phyloP scores from a whole-genome alignment of 106 monocot genomes.

The Xerophyta viscosa region DNA sequence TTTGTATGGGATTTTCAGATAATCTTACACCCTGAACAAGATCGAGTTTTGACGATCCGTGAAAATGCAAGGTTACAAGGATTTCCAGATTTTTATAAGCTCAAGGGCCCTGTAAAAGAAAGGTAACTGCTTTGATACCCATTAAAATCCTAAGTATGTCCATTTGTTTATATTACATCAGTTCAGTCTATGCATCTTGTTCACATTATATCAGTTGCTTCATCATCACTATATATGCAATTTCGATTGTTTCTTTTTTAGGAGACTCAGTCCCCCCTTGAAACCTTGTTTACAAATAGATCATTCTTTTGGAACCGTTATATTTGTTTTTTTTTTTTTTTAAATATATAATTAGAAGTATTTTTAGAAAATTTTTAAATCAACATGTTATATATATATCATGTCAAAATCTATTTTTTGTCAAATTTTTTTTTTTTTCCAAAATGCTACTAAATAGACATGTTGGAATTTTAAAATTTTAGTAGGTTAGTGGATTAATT shows the following conservation, averaged over 20 bases:
- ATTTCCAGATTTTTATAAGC: constrained; percentile 74
- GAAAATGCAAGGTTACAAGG: constrained; percentile 96
- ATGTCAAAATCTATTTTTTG: no score
- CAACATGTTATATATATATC: neutral
- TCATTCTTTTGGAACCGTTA: no score
- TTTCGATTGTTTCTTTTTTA: no score
- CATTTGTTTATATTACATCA: neutral
- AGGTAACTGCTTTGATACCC: constrained; percentile 22
- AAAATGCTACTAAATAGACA: no score
- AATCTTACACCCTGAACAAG: constrained; percentile 74
- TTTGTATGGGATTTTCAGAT: constrained; percentile 10
- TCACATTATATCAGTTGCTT: neutral
- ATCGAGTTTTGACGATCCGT: constrained; percentile 61
- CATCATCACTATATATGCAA: neutral
- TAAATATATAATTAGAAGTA: neutral
- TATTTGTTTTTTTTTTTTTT: neutral
- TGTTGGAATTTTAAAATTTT: no score
- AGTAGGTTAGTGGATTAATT: no score
- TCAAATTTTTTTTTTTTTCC: no score
- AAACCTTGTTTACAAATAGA: no score
- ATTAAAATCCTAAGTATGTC: neutral
- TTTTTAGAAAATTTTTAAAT: neutral
- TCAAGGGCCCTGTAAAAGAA: constrained; percentile 61
- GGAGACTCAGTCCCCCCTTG: no score
- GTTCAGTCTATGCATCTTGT: neutral